Percentiles rank a stretch among this genome's conserved stretches.
Evolutionary conservation across 139 green algal genomes (phyloP).

Genomic region (Nannochloris sp.): DNA sequence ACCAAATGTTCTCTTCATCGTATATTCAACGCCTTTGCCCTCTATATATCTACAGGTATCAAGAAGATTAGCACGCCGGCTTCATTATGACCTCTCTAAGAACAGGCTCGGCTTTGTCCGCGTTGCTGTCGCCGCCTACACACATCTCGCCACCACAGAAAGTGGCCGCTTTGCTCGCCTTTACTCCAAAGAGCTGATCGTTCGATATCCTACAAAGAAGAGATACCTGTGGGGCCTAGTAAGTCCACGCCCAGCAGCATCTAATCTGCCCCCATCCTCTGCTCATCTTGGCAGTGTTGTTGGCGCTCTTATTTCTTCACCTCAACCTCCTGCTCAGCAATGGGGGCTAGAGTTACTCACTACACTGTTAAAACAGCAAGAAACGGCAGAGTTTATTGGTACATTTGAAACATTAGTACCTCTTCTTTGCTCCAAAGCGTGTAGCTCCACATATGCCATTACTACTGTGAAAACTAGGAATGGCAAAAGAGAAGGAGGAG

Average conservation of each 20-base stretch:
- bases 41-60: slow-evolving; percentile 31
- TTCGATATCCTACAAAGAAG: neutral
- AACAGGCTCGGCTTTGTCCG: slow-evolving; percentile 30
- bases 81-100: slow-evolving; percentile 29
- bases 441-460: no score
- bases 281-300: slow-evolving; percentile 31
- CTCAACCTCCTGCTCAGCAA: neutral
- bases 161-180: slow-evolving; percentile 9
- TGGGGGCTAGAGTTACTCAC: slow-evolving; percentile 32
- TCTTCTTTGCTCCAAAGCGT: slow-evolving; percentile 24
- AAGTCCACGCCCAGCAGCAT: neutral
- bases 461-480: no score
- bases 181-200: slow-evolving; percentile 39
- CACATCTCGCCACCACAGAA: slow-evolving; percentile 19
- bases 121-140: slow-evolving; percentile 34
- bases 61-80: slow-evolving; percentile 30
- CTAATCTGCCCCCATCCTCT: neutral
- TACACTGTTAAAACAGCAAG: slow-evolving; percentile 8
- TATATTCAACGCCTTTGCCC: neutral
- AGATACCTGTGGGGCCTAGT: neutral
- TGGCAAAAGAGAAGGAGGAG: neutral
- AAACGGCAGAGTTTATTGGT: slow-evolving; percentile 28
- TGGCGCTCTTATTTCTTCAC: slow-evolving; percentile 25
- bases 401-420: slow-evolving; percentile 34
- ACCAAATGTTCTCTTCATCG: no score